Evolutionary conservation across 257 asterid species (phyloP).

Genomic region (Petunia axillaris): DNA sequence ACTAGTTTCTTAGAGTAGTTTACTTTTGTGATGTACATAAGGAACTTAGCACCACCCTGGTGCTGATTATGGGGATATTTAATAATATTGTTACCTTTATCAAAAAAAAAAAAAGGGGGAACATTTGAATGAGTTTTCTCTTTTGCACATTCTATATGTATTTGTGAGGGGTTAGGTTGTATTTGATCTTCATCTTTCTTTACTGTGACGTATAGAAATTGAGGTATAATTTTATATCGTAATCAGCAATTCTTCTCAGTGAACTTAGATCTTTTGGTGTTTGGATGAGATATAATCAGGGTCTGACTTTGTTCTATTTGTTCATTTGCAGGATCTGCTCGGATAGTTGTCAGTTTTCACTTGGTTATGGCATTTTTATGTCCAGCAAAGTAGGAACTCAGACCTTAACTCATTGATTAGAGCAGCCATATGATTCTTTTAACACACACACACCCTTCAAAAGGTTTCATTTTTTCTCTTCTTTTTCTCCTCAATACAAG

Average conservation of each 20-base stretch:
- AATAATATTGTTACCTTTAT: too few relatives aligned
- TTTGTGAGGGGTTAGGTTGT: neutral
- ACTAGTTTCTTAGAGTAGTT: too few relatives aligned
- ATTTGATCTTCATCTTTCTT: neutral
- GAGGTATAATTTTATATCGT: neutral
- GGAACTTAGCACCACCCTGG: too few relatives aligned
- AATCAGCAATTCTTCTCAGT: neutral
- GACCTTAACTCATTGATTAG: neutral
- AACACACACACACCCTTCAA: neutral
- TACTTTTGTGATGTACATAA: too few relatives aligned
- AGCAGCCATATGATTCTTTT: neutral
- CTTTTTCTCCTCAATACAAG: conserved; percentile 11
- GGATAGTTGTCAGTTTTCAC: neutral
- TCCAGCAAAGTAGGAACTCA: conserved; percentile 14
- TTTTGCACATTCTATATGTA: neutral
- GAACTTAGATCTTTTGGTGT: neutral
- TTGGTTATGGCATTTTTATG: conserved; percentile 9
- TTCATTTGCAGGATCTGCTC: conserved; percentile 17
- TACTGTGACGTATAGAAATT: neutral
- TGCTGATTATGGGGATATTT: too few relatives aligned
- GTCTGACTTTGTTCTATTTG: conserved; percentile 18
- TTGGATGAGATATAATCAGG: conserved; percentile 6
- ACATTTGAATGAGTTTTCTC: neutral
- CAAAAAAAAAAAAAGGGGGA: too few relatives aligned
- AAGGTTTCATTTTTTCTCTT: conserved; percentile 13